Base-by-base conservation (phyloP, 768 basidiomycete genomes). In the Collybia mongolica region DNA sequence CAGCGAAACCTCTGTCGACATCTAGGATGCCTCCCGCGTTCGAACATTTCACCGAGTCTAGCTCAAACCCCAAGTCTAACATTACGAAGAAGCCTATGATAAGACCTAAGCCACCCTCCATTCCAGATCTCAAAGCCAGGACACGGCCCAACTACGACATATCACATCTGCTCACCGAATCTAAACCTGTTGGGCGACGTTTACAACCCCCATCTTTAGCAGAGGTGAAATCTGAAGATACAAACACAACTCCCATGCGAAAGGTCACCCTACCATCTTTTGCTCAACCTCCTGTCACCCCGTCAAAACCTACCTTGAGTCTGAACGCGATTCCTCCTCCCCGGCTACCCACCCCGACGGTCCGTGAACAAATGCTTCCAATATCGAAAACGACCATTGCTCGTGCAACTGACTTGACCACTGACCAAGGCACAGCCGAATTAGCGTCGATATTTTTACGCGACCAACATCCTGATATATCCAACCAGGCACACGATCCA, bases 361-460 rank as follows among this genome's bases (percentile, higher is more conserved):
- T 65, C 3, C 57, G 68, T 32, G 73, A 76, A 50, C 62, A 65
- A 5, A 56, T 80, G 58, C 73, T 70, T 39, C 76, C 81, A 6
- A 77, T 85, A 24, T 73, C 72, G 0, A 77, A 72, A 14, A 83
- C 81, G 5, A 63, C 66, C n/a, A 63, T 84, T 14, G 81, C 82
- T 1, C 70, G 67, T 12, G 74, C 79, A 18, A 81, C 72, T 11
- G 76, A 84, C 60, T 66, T 79, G 1, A 75, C 71, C 29, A 78
- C 79, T 14, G 80, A 83, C 37, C 70, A 65, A 19, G 68, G 79
- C 6, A 61, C 71, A 2, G 74, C 75, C 18, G 80, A 83, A 56
- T 58, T 85, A 2, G 68, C 82, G 8, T 76, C 79, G 3, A 68
- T 84, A 14, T 71, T 82, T 39, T 62, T 85, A 14, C 76, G 74